Conservation (phyloP, 2,329 filamentous ascomycete species). For the Neofusicoccum parvum region DNA sequence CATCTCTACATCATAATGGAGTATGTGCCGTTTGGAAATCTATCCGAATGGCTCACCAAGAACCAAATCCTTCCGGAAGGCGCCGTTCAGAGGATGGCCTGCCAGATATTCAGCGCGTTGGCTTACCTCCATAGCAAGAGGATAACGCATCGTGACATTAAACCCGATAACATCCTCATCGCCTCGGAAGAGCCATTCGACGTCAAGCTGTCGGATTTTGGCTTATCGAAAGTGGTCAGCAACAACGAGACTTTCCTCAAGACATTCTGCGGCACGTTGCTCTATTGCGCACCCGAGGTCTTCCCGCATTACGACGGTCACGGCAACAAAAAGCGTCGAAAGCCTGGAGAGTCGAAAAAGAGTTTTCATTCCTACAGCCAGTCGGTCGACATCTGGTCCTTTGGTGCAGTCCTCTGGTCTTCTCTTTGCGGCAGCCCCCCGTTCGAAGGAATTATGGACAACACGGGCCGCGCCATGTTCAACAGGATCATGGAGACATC, state of each 20-base stretch:
- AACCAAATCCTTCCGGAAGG: constrained; percentile 66
- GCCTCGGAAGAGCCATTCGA: constrained; percentile 70
- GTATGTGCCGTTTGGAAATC: constrained; percentile 78
- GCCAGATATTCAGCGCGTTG: constrained; percentile 78
- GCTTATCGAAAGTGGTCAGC: constrained; percentile 90
- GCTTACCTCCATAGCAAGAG: constrained; percentile 83
- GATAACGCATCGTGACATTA: constrained; percentile 98
- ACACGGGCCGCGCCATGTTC: constrained; percentile 77
- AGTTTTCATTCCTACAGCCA: constrained; percentile 73
- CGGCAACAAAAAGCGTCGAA: constrained; percentile 64
- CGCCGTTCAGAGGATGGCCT: constrained; percentile 70
- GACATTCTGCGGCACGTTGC: constrained; percentile 92
- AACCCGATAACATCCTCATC: constrained; percentile 96
- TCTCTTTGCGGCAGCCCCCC: constrained; percentile 78
- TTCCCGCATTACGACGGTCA: constrained; percentile 79
- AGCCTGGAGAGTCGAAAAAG: constrained; percentile 38
- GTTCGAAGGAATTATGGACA: constrained; percentile 75
- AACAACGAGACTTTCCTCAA: constrained; percentile 89
- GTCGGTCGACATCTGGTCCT: constrained; percentile 94
- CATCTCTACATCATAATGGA: constrained; percentile 98
- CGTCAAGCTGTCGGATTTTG: constrained; percentile 95
- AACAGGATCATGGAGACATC: constrained; percentile 81
- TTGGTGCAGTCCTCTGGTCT: constrained; percentile 89
- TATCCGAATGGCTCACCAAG: constrained; percentile 71
- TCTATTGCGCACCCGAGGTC: constrained; percentile 96